Evolutionary conservation across 495 filamentous ascomycete species (phyloP).

Genomic region (Melanomma pulvis-pyrius): DNA sequence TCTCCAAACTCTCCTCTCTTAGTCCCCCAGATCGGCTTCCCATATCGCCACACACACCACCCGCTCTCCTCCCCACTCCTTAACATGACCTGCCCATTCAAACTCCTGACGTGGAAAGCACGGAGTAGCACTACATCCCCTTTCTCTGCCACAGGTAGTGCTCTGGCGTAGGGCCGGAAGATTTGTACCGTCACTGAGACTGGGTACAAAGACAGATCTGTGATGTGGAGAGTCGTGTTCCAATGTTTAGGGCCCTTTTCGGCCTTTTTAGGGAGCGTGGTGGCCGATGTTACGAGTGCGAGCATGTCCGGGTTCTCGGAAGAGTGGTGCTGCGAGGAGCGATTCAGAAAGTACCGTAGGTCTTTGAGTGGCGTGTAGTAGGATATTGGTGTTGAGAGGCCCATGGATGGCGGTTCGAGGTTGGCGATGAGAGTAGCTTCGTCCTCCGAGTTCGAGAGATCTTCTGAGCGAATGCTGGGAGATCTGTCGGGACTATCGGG

Average conservation of each 20-base stretch:
- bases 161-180: conserved; percentile 71
- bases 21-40: conserved; percentile 38
- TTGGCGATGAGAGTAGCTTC: background rate
- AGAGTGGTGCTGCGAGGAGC: conserved; percentile 33
- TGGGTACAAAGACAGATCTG: conserved; percentile 58
- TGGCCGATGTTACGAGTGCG: conserved; percentile 63
- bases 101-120: conserved; percentile 67
- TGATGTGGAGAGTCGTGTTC: conserved; percentile 67
- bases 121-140: conserved; percentile 80
- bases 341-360: conserved; percentile 49
- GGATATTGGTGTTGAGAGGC: conserved; percentile 63
- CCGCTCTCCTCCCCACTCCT: conserved; percentile 49
- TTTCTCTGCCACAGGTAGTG: conserved; percentile 66
- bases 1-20: conserved; percentile 42
- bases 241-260: conserved; percentile 71
- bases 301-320: conserved; percentile 59
- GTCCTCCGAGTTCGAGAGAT: conserved; percentile 16
- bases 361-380: conserved; percentile 71
- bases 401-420: conserved; percentile 42
- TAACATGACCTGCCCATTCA: conserved; percentile 52
- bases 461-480: conserved; percentile 20
- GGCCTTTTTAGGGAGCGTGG: conserved; percentile 59
- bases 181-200: conserved; percentile 59
- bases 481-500: background rate
- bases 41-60: conserved; percentile 47